Evolutionary conservation across 495 filamentous ascomycete genomes (phyloP), one percentile per base, ranked within the genome.

Genomic region (Penicillium paradoxum): DNA sequence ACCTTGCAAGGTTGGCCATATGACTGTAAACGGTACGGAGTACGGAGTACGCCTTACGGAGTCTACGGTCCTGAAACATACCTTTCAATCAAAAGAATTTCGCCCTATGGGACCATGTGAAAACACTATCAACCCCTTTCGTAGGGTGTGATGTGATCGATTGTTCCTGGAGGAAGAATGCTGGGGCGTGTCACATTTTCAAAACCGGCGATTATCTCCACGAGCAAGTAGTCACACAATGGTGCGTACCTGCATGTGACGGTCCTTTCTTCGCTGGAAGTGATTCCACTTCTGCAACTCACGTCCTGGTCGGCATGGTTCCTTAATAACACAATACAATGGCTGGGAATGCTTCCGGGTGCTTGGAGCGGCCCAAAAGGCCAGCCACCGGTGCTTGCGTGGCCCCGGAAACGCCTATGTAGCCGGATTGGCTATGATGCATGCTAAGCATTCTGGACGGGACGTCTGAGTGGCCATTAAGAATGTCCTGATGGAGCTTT

Each of bases 321-420:
- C n/a, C n/a, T n/a, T n/a, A n/a, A n/a, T n/a, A n/a, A n/a, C n/a
- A n/a, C n/a, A n/a, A n/a, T n/a, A n/a, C n/a, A n/a, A n/a, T n/a
- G n/a, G n/a, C n/a, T 27, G 29, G 29, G 29, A 32, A 32, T 32
- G 25, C n/a, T n/a, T 27, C 29, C 34, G 30, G 45, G 48, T 52
- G 19, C 38, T 49, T 41, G 38, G 36, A 41, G 37, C 47, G 37
- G 45, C 30, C 38, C 22, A 49, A 17, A 15, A 25, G 32, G 57
- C 50, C 57, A 64, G 63, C 63, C 63, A 61, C 63, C 33, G 21
- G 32, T 33, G 58, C 51, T 64, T 66, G 63, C 63, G 60, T 57
- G 63, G 54, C 58, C 37, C 29, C 11, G 15, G 10, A n/a, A 27
- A 6, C 14, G 29, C 8, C 4, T 13, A 14, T 24, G 2, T 13